Evolutionary conservation across 164 flowering plant genomes (phyloP), one percentile per base, ranked within the genome.

Genomic region (Aristolochia fimbriata): DNA sequence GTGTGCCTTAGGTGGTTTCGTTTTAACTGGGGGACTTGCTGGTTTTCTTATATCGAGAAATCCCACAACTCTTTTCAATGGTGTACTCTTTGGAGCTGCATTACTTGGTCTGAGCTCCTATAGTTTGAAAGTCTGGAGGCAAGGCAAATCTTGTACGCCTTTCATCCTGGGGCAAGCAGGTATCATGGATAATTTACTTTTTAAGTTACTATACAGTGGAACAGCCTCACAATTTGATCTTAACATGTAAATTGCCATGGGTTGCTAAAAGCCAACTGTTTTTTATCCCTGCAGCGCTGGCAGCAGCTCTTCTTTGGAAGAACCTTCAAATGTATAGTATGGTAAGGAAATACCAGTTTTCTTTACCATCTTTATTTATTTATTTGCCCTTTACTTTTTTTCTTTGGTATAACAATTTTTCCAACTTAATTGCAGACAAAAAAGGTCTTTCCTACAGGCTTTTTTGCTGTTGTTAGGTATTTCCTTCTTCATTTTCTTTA

Each of bases 121-220:
- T 30, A 92, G 98, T 72, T 76, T 89, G 61, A 92, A 84, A 77
- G 76, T 83, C 19, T 91, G 98, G 98, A 80, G 82, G 76, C 77
- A 82, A 74, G 96, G 93, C 60, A 83, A 89, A 71, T 87, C 96
- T n/a, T 80, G 90, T 74, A 62, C 87, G 24, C 98, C 93, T 43
- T 81, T 81, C 64, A 83, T 92, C 49, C 70, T 89, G 49, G 98
- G 96, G 57, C 98, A 92, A 89, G 86, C 91, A 78, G 96, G 98
- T 88, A 69, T 47, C 15, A 24, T 41, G 17, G 46, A 37, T 4
- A 17, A 10, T 17, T 37, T 41, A 1, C 48, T 9, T 37, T 37
- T 37, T n/a, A 5, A 37, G 43, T 7, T 37, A 37, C 43, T 3
- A 37, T 37, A 37, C 8, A 3, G 43, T 7, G 43, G 43, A 1